Evolutionary conservation across 495 filamentous ascomycete species (phyloP).

Genomic region (Hapsidospora chrysogenum): DNA sequence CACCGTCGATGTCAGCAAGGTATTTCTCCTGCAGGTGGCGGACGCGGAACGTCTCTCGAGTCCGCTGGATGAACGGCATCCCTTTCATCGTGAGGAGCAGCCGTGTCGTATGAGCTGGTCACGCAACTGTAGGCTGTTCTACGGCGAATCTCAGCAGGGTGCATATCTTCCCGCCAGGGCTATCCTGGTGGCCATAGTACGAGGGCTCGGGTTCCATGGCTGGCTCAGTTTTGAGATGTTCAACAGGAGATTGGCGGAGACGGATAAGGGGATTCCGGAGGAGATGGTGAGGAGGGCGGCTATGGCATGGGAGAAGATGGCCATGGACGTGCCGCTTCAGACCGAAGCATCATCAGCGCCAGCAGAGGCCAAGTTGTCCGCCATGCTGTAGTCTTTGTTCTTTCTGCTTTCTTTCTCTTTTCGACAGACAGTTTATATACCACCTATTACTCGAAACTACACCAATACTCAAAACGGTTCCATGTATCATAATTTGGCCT

Average conservation of each 20-base stretch:
- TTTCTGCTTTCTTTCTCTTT: no score
- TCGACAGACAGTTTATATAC: no score
- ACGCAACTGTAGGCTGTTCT: slow-evolving; percentile 59
- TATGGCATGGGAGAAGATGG: slow-evolving; percentile 46
- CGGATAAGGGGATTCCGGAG: slow-evolving; percentile 30
- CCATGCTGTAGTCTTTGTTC: no score
- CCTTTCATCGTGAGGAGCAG: slow-evolving; percentile 45
- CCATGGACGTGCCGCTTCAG: not conserved
- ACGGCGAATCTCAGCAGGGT: slow-evolving; percentile 51
- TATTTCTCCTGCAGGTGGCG: slow-evolving; percentile 69
- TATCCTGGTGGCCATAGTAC: slow-evolving; percentile 43
- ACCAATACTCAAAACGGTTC: slow-evolving; percentile 4
- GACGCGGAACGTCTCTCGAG: slow-evolving; percentile 48
- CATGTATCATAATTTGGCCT: slow-evolving; percentile 5
- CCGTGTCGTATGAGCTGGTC: slow-evolving; percentile 66
- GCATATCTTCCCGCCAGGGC: slow-evolving; percentile 57
- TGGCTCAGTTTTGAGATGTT: slow-evolving; percentile 76
- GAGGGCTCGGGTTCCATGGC: slow-evolving; percentile 48
- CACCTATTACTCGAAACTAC: no score
- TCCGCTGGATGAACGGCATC: slow-evolving; percentile 45
- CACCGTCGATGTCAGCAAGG: slow-evolving; percentile 45
- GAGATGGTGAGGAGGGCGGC: slow-evolving; percentile 50
- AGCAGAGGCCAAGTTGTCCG: no score
- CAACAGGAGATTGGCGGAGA: slow-evolving; percentile 42
- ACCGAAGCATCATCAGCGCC: not conserved